Evolutionary conservation across 202 grass and related monocot genomes (phyloP).

Genomic region (Digitaria exilis): DNA sequence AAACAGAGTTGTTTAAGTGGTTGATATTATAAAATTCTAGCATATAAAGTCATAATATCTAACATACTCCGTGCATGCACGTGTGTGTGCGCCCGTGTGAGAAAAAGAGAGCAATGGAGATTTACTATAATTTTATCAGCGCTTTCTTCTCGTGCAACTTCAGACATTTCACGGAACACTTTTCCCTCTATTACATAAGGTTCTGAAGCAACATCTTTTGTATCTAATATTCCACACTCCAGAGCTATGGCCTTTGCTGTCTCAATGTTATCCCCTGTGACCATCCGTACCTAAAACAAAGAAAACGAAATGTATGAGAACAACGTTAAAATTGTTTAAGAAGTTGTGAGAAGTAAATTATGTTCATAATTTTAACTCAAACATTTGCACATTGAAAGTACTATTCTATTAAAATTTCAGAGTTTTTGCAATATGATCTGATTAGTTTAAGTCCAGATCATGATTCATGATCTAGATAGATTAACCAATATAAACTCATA

Average conservation of each 20-base stretch:
- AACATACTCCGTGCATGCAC: background rate
- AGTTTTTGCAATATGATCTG: background rate
- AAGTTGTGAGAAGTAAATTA: background rate
- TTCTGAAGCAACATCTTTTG: conserved; percentile 42
- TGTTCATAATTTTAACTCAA: background rate
- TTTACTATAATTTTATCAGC: conserved; percentile 78
- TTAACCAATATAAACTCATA: conserved; percentile 1
- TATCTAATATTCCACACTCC: conserved; percentile 88
- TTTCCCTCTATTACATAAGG: conserved; percentile 74
- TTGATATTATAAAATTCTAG: background rate
- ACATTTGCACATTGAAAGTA: background rate
- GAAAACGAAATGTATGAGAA: background rate
- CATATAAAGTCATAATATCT: conserved; percentile 27
- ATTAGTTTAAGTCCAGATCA: background rate
- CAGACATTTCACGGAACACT: conserved; percentile 81
- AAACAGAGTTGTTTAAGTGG: conserved; percentile 42
- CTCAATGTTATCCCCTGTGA: conserved; percentile 95
- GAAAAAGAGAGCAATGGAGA: background rate
- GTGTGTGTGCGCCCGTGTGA: too few relatives aligned
- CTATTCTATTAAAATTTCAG: background rate
- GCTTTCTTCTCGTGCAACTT: conserved; percentile 61
- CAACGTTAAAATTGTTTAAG: background rate
- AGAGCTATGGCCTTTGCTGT: conserved; percentile 95
- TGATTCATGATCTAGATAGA: background rate
- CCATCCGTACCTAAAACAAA: conserved; percentile 78